Percentiles rank a stretch among this genome's conserved stretches.
Conservation (phyloP, 2,329 filamentous ascomycete genomes). For the Ampelomyces quisqualis region DNA sequence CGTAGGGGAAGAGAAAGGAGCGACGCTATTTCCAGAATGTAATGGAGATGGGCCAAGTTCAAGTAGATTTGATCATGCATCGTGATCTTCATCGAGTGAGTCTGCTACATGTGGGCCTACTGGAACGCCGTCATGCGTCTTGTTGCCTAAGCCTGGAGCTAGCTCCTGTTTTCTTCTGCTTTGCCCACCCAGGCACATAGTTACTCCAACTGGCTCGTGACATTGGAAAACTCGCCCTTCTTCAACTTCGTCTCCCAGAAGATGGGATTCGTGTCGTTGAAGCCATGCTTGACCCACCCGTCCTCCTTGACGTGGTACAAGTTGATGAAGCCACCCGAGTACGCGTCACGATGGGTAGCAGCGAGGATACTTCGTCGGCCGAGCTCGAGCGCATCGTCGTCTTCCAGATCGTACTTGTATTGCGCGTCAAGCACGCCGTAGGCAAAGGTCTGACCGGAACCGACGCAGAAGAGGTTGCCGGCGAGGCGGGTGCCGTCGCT, state of each 20-base stretch:
- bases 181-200: background rate
- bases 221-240: constrained; percentile 97
- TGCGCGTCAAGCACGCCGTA: constrained; percentile 97
- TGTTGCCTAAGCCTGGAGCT: background rate
- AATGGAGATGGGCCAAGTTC: background rate
- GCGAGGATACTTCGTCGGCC: constrained; percentile 91
- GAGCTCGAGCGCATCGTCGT: constrained; percentile 86
- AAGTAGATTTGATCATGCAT: background rate
- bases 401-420: constrained; percentile 85
- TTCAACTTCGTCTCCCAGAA: constrained; percentile 99
- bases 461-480: constrained; percentile 97
- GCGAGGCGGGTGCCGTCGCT: constrained; percentile 89
- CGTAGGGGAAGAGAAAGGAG: background rate
- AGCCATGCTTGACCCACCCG: constrained; percentile 98
- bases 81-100: background rate
- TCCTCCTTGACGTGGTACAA: constrained; percentile 98
- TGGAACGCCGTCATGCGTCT: background rate
- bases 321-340: constrained; percentile 98
- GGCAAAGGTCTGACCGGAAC: constrained; percentile 96
- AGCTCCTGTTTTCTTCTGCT: too few relatives aligned
- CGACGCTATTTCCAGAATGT: background rate
- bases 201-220: constrained; percentile 73
- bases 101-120: background rate
- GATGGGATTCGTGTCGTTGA: constrained; percentile 96
- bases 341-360: constrained; percentile 96